A percentile compares a stretch with the other conserved stretches of the same genome.
Evolutionary conservation across 23 red algal genomes (phyloP).

Genomic region (Pyropia haitanensis): DNA sequence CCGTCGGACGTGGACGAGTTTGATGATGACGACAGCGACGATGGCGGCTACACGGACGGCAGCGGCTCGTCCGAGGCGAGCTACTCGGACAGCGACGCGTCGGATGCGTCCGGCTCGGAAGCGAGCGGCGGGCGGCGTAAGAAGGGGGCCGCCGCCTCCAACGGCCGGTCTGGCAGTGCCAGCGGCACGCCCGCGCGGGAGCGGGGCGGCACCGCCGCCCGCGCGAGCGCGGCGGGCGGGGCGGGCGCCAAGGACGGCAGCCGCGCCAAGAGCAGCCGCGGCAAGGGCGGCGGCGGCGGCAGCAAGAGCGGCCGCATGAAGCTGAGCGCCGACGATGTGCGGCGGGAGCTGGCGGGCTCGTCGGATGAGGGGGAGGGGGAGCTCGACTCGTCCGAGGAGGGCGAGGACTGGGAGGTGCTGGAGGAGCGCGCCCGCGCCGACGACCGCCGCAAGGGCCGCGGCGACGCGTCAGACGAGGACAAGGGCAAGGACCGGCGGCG

Average conservation of each 20-base stretch:
- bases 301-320: no score
- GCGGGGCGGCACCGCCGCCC: no score
- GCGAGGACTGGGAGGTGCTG: slow-evolving; percentile 84
- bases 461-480: slow-evolving; percentile 35
- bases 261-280: no score
- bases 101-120: background rate
- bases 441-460: slow-evolving; percentile 26
- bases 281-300: no score
- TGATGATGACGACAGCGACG: slow-evolving; percentile 58
- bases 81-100: slow-evolving; percentile 39
- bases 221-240: no score
- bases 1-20: slow-evolving; percentile 20
- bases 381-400: slow-evolving; percentile 85
- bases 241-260: no score
- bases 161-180: no score
- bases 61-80: no score
- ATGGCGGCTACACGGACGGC: slow-evolving; percentile 47
- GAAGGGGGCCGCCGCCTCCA: no score
- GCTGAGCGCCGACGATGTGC: slow-evolving; percentile 23
- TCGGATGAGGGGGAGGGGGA: slow-evolving; percentile 88
- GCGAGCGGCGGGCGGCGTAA: no score
- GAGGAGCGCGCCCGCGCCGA: slow-evolving; percentile 56
- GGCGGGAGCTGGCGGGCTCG: slow-evolving; percentile 63
- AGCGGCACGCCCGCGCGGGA: no score
- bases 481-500: background rate